Evolutionary conservation across 441 rosid species (phyloP).

Genomic region (Eutrema salsugineum): DNA sequence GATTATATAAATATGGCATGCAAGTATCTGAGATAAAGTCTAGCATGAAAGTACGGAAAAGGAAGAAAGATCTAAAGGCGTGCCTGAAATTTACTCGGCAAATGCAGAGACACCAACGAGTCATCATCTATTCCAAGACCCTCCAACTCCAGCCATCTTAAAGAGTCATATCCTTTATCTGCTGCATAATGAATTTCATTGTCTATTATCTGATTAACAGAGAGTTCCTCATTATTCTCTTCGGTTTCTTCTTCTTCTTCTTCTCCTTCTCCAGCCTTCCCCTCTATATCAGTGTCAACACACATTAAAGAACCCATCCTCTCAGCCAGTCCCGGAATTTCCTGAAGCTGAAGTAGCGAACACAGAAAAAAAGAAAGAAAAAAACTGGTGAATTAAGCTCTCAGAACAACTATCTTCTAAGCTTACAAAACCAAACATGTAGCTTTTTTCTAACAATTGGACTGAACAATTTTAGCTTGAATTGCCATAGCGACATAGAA

Average conservation of each 20-base stretch:
- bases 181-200: slow-evolving; percentile 49
- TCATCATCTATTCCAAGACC: slow-evolving; percentile 62
- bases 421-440: neutral
- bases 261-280: slow-evolving; percentile 35
- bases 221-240: slow-evolving; percentile 31
- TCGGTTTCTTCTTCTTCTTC: slow-evolving; percentile 14
- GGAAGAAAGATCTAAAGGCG: slow-evolving; percentile 2
- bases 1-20: neutral
- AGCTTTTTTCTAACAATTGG: neutral
- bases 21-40: neutral
- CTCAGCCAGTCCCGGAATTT: slow-evolving; percentile 81
- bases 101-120: slow-evolving; percentile 50
- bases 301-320: slow-evolving; percentile 95
- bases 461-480: neutral
- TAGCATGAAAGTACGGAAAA: neutral
- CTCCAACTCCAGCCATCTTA: slow-evolving; percentile 90
- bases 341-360: slow-evolving; percentile 62
- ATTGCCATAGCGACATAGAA: neutral
- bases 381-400: neutral
- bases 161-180: slow-evolving; percentile 44
- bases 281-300: slow-evolving; percentile 47
- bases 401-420: neutral
- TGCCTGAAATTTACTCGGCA: slow-evolving; percentile 66
- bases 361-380: neutral
- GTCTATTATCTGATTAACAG: slow-evolving; percentile 45